Conservation (phyloP, 1,139 yeast species). For the Eremothecium cymbalariae region DNA sequence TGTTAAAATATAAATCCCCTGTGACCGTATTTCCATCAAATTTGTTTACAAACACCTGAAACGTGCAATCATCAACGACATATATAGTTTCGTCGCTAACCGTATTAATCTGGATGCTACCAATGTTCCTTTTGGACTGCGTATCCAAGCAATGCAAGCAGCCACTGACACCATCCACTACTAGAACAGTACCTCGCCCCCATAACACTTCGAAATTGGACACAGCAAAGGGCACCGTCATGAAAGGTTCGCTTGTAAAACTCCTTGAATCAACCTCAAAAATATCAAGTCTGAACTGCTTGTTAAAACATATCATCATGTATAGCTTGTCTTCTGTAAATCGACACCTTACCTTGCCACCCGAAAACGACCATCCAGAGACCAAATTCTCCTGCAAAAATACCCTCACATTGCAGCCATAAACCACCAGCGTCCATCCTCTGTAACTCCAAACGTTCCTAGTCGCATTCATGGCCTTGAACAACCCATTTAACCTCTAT, state of each 20-base stretch:
- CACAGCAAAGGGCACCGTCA: constrained; percentile 6
- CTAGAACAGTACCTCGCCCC: constrained; percentile 7
- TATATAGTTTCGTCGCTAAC: neutral
- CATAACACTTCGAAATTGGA: constrained; percentile 8
- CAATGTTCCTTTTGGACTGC: constrained; percentile 11
- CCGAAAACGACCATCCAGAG: too few species aligned
- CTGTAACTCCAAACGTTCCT: too few species aligned
- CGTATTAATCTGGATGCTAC: constrained; percentile 9
- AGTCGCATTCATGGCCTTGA: too few species aligned
- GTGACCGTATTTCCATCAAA: constrained; percentile 11
- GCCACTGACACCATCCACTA: constrained; percentile 10
- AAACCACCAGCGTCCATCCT: too few species aligned
- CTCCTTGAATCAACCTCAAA: constrained; percentile 1
- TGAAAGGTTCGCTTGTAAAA: neutral
- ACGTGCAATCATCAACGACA: constrained; percentile 1
- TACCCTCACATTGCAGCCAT: too few species aligned
- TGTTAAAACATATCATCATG: neutral
- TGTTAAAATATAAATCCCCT: constrained; percentile 7
- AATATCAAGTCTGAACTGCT: neutral
- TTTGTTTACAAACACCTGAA: constrained; percentile 8
- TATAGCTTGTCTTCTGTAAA: neutral
- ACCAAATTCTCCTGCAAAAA: too few species aligned
- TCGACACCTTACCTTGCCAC: constrained; percentile 1
- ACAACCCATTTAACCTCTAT: too few species aligned
- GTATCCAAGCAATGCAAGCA: constrained; percentile 14